Evolutionary conservation across 192 early-diverging fungal genomes (phyloP).

Genomic region (Rhizophagus prolifer): DNA sequence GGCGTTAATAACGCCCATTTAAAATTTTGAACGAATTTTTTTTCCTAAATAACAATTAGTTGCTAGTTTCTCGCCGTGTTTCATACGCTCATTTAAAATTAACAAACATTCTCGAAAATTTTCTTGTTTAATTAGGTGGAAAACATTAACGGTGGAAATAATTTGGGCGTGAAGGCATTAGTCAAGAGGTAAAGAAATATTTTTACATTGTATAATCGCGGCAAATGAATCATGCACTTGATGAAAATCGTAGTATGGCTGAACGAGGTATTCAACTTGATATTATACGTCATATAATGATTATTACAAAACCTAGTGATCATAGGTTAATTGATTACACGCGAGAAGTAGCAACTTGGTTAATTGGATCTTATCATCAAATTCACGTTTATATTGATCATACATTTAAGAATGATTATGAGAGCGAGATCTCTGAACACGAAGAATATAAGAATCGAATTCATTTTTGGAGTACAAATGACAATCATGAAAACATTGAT

Average conservation of each 20-base stretch:
- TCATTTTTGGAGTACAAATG: slow-evolving; percentile 30
- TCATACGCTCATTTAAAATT: too few species aligned
- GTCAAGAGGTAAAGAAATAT: neutral
- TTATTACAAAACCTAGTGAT: slow-evolving; percentile 39
- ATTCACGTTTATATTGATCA: slow-evolving; percentile 35
- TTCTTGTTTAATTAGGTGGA: neutral
- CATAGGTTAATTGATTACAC: slow-evolving; percentile 35
- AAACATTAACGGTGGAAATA: neutral
- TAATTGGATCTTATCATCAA: slow-evolving; percentile 31
- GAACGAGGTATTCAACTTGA: slow-evolving; percentile 23
- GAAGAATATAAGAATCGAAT: slow-evolving; percentile 24
- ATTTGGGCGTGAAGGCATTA: neutral
- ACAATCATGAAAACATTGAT: slow-evolving; percentile 31
- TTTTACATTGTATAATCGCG: neutral
- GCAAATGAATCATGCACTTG: neutral
- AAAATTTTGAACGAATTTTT: too few species aligned
- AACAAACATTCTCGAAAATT: neutral
- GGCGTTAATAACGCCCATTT: too few species aligned
- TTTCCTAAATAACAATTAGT: too few species aligned
- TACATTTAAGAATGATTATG: slow-evolving; percentile 28
- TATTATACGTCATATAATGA: slow-evolving; percentile 36
- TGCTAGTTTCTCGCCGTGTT: too few species aligned
- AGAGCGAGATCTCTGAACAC: slow-evolving; percentile 27
- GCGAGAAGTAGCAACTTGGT: slow-evolving; percentile 31
- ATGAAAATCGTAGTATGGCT: neutral